Base-by-base conservation (phyloP, 2,329 filamentous ascomycete genomes). In the Penicillium sp. region DNA sequence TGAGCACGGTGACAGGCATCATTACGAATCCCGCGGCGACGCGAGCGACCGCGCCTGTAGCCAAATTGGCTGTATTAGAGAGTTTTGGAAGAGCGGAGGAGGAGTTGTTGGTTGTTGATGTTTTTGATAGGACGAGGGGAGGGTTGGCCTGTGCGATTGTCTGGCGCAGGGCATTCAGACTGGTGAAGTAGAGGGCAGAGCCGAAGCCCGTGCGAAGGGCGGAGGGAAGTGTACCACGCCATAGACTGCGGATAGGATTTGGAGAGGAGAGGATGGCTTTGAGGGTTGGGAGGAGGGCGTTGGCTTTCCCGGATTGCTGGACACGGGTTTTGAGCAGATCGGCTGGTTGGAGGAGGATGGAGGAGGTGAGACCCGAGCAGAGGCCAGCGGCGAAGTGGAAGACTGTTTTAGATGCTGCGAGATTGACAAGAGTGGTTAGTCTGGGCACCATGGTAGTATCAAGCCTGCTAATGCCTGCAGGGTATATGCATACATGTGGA, bases 241-340 rank as follows among this genome's bases (percentile, higher is more conserved):
- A 99, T 74, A 99, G 87, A 47, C 88, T 86, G 35, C 87, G 85
- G 65, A 96, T 81, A 4, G 90, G 89, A 10, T 87, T 81, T 1
- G 86, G 86, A 24, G 86, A 88, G 68, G 82, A 80, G 65, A 90
- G 85, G 73, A 96, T 92, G 37, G 87, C 82, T 71, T 87, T 86
- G 63, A 96, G 81, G 19, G 90, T 91, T 26, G 83, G 81, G 57
- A 86, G 78, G 60, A 98, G 86, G 2, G 92, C 88, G 67, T 86
- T 85, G 47, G 86, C 84, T 62, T 78, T 66, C 53, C 88, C 88
- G 37, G 91, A 92, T 78, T 98, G 95, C 76, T 99, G 95, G 44
- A 98, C 89, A 51, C 95, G 90, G 33, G 95, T 99, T 80, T 99
- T 99, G 75, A 99, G 88, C 4, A 99, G 89, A 79, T 99, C 95